These are phyloP conservation scores for Priceomyces castillae DNA, from an alignment of 805 yeast genomes.

Conservation along the genomic window DNA sequence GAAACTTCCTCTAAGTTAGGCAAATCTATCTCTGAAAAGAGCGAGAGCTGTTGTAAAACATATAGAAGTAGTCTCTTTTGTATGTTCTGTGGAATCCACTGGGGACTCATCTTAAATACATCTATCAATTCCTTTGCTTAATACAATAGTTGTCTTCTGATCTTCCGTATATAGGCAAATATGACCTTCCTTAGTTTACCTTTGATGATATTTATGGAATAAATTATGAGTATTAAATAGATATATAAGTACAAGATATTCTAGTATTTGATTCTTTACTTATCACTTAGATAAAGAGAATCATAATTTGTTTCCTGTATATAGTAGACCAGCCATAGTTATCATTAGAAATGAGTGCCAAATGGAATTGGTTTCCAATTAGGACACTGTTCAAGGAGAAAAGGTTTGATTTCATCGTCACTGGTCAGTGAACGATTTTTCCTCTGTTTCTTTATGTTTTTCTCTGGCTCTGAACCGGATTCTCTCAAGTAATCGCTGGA, in stretches of 20 bases:
- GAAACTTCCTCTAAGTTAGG: slow-evolving; percentile 77
- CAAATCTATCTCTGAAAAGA: slow-evolving; percentile 79
- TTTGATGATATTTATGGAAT: too few relatives aligned
- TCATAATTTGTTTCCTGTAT: background rate
- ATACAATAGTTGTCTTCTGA: background rate
- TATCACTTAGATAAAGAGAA: background rate
- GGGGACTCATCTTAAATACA: slow-evolving; percentile 23
- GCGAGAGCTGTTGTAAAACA: slow-evolving; percentile 73
- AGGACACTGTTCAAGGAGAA: slow-evolving; percentile 28
- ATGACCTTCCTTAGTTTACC: too few relatives aligned
- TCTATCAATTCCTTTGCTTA: background rate
- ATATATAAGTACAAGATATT: background rate
- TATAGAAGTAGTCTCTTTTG: slow-evolving; percentile 80
- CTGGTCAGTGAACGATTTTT: background rate
- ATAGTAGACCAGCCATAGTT: background rate
- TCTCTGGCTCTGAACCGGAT: slow-evolving; percentile 1
- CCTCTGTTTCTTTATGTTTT: slow-evolving; percentile 8
- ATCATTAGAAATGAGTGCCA: slow-evolving; percentile 31
- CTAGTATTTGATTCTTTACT: background rate
- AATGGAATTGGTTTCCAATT: slow-evolving; percentile 57
- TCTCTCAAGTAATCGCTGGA: slow-evolving; percentile 15
- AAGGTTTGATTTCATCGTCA: background rate
- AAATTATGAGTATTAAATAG: background rate
- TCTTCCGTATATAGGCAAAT: too few relatives aligned
- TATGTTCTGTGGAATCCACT: slow-evolving; percentile 82